These are phyloP conservation scores for Volvox africanus DNA, from an alignment of 139 green algal species.

Conservation along the genomic window DNA sequence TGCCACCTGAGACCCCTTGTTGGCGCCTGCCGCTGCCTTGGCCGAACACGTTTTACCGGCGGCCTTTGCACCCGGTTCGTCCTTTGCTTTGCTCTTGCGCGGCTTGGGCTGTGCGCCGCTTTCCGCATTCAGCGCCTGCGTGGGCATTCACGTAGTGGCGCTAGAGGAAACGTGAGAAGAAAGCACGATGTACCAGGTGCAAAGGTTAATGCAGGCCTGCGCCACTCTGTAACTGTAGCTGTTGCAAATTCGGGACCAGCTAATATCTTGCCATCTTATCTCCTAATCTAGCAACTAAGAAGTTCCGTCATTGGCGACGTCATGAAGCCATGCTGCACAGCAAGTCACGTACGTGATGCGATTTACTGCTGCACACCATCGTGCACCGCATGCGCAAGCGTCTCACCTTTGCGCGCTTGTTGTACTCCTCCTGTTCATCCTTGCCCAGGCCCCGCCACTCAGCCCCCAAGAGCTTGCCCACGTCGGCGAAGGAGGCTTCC, in stretches of 20 bases:
- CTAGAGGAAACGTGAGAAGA: too few species aligned
- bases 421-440: constrained; percentile 12
- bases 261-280: too few species aligned
- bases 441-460: constrained; percentile 19
- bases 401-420: constrained; percentile 17
- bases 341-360: too few species aligned
- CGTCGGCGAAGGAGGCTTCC: constrained; percentile 12
- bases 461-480: constrained; percentile 32
- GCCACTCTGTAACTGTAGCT: too few species aligned
- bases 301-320: too few species aligned
- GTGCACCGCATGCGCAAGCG: too few species aligned
- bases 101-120: constrained; percentile 43
- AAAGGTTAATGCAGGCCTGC: too few species aligned
- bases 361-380: too few species aligned
- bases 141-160: not conserved
- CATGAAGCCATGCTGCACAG: too few species aligned
- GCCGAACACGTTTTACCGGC: not conserved
- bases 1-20: not conserved
- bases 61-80: not conserved
- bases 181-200: too few species aligned
- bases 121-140: constrained; percentile 22
- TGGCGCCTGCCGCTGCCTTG: not conserved
- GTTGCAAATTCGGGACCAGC: too few species aligned
- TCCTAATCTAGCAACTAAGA: too few species aligned
- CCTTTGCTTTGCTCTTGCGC: constrained; percentile 26